These are phyloP conservation scores for Phlebiopsis flavidoalba DNA, from an alignment of 768 basidiomycete genomes.

Conservation along the genomic window DNA sequence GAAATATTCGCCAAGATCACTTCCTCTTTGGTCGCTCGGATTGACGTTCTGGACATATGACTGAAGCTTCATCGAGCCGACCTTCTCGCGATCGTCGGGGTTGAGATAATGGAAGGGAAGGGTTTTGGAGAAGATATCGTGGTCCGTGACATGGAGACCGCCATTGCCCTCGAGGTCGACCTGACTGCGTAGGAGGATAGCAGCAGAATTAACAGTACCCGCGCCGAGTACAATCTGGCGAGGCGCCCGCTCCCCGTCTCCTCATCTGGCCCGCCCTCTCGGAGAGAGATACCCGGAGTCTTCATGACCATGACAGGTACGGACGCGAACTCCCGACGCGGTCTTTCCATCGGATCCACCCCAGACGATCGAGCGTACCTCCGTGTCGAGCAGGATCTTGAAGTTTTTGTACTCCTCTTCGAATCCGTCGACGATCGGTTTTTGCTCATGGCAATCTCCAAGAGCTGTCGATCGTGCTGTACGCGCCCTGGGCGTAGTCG, in stretches of 20 bases:
- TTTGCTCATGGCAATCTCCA: conserved; percentile 24
- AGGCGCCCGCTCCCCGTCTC: too few species aligned
- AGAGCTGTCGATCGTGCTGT: conserved; percentile 23
- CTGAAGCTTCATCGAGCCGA: conserved; percentile 25
- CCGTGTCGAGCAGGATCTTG: conserved; percentile 16
- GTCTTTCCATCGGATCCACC: background rate
- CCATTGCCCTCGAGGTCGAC: background rate
- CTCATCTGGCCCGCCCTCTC: too few species aligned
- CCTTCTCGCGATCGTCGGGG: conserved; percentile 1
- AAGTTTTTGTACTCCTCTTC: conserved; percentile 11
- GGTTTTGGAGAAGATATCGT: conserved; percentile 19
- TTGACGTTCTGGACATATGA: background rate
- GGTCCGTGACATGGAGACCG: conserved; percentile 21
- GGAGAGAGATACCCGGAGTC: background rate
- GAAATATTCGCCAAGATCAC: conserved; percentile 20
- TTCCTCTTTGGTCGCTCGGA: background rate
- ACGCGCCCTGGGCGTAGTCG: conserved; percentile 23
- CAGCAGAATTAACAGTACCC: background rate
- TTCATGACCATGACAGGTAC: background rate
- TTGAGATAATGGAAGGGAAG: conserved; percentile 17
- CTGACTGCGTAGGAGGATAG: conserved; percentile 19
- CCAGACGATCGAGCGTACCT: conserved; percentile 4
- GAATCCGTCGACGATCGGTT: conserved; percentile 7
- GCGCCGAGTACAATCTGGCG: background rate
- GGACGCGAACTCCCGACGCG: background rate